Evolutionary conservation across 352 stramenopile genomes (phyloP).

Genomic region (Blastocystis sp.): DNA sequence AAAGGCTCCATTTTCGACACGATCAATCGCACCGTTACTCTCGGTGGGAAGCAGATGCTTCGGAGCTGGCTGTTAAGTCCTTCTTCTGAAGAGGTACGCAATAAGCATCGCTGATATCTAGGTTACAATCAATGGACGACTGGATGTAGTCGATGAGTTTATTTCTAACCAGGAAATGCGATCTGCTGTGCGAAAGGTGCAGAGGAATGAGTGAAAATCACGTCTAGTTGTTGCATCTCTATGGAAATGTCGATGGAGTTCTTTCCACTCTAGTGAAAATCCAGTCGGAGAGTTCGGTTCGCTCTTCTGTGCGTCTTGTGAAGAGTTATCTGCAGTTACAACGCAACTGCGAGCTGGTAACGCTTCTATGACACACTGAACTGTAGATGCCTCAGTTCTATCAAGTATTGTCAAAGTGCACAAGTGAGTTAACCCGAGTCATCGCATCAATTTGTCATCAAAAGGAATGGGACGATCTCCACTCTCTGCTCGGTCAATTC

Average conservation of each 20-base stretch:
- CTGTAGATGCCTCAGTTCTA: not conserved
- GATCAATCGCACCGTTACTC: conserved; percentile 4
- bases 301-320: not conserved
- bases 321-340: not conserved
- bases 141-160: not conserved
- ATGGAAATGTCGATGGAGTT: not conserved
- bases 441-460: not conserved
- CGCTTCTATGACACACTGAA: not conserved
- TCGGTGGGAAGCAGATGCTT: not conserved
- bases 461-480: not conserved
- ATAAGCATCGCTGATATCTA: not conserved
- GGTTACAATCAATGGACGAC: not conserved
- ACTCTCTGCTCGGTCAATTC: not conserved
- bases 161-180: not conserved
- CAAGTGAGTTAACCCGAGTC: not conserved
- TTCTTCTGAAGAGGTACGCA: not conserved
- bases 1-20: not conserved
- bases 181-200: not conserved
- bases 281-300: not conserved
- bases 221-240: not conserved
- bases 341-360: not conserved
- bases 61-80: not conserved
- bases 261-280: not conserved
- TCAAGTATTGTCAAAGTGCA: not conserved
- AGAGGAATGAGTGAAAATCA: not conserved